Conservation (phyloP, 345 rosid genomes). For the Syzygium oleosum region DNA sequence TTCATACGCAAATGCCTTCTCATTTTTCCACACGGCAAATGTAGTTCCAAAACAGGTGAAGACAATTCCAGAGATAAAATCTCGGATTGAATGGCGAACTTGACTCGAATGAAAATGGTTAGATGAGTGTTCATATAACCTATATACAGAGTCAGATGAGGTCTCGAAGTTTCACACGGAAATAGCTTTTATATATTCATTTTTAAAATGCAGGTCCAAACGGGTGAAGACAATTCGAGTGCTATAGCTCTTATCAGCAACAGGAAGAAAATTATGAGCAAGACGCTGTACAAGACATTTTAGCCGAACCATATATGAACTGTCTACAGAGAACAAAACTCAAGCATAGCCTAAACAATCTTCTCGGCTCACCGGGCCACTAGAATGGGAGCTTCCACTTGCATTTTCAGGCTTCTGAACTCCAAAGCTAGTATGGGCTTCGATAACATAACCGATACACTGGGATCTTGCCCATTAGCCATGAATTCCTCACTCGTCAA, state of each 20-base stretch:
- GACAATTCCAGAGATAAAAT: background rate
- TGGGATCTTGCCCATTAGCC: conserved; percentile 26
- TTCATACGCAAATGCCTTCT: background rate
- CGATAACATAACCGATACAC: conserved; percentile 60
- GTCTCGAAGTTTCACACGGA: background rate
- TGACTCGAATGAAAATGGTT: background rate
- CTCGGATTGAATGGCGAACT: background rate
- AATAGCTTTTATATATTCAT: background rate
- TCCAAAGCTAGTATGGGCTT: conserved; percentile 74
- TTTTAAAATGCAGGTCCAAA: background rate
- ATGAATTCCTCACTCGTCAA: conserved; percentile 2
- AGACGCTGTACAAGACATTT: background rate
- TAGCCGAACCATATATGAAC: background rate
- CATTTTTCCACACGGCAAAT: background rate
- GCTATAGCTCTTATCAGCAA: background rate
- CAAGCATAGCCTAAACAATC: conserved; percentile 11
- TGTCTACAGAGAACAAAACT: background rate
- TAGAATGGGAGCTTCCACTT: conserved; percentile 68
- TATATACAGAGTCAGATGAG: background rate
- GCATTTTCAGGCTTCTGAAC: conserved; percentile 65
- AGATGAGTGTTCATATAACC: background rate
- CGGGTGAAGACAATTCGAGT: background rate
- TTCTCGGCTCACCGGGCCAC: conserved; percentile 12
- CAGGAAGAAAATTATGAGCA: background rate
- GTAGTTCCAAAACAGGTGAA: background rate